Evolutionary conservation across 1,139 yeast genomes (phyloP), one percentile per base, ranked within the genome.

Genomic region (Sugiyamaella xylanicola): DNA sequence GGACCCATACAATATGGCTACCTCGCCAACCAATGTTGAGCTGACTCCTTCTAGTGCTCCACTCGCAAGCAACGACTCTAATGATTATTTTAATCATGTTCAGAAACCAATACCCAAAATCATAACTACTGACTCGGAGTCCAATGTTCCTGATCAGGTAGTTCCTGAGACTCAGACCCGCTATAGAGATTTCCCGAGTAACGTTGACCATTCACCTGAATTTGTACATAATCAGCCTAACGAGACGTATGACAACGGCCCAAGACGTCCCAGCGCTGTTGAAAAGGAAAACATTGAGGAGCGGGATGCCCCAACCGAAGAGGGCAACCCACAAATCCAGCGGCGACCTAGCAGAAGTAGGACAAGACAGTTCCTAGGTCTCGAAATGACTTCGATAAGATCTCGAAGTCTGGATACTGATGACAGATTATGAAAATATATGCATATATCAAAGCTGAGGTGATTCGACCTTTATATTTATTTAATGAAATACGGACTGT

Each of bases 341-440:
- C 40, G 62, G 22, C 56, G 63, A 9, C 58, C 61, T 3, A 59
- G 63, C 49, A 43, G 63, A 16, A 61, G 59, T n/a, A 54, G 61
- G 15, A 53, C 53, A 19, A 51, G 63, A 21, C 52, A 56, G 54
- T 47, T 59, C 25, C 43, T 60, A 46, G 64, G 63, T 17, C 56
- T 61, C 8, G 65, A 59, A 35, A 61, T 61, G 65, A 61, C 63
- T 8, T 39, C 62, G 4, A 45, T 61, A 11, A 48, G 65, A 21
- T 61, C 65, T 13, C 52, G 63, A 20, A 58, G 62, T 43, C 47
- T 61, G 17, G 65, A 61, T 50, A 53, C 62, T 2, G 62, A 61
- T 36, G 61, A 58, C 25, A 53, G 64, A 9, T 47, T 59, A 35
- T 61, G n/a, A 51, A n/a, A 8, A n/a, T 32, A 4, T 32, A 32